These are phyloP conservation scores for Oryza meridionalis DNA, from an alignment of 176 grass and related monocot genomes.

Conservation along the genomic window DNA sequence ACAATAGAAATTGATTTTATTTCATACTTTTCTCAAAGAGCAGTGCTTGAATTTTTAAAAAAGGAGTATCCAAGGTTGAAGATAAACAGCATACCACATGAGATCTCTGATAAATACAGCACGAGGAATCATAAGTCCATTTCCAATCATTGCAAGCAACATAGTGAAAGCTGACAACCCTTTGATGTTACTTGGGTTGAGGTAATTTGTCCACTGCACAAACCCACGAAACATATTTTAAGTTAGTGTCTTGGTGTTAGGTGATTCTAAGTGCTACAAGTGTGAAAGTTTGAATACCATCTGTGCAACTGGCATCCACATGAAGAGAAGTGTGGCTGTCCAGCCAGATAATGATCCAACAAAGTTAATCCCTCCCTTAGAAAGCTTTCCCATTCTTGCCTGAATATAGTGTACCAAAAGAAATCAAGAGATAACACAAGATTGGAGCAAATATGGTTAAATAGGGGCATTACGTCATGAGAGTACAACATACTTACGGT, in stretches of 20 bases:
- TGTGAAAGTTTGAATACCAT: constrained; percentile 65
- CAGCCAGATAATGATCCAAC: constrained; percentile 88
- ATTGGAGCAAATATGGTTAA: constrained; percentile 19
- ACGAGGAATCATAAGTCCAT: constrained; percentile 97
- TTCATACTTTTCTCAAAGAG: constrained; percentile 1
- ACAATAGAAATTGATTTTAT: background rate
- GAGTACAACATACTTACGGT: constrained; percentile 13
- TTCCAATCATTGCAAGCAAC: constrained; percentile 98
- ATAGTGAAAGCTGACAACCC: constrained; percentile 95
- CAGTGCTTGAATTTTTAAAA: constrained; percentile 22
- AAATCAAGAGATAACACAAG: constrained; percentile 45
- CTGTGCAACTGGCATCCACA: constrained; percentile 97
- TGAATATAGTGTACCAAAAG: constrained; percentile 45
- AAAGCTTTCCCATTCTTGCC: constrained; percentile 87
- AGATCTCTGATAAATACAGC: constrained; percentile 97
- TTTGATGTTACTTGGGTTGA: constrained; percentile 97
- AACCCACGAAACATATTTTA: constrained; percentile 43
- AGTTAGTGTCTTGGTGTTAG: constrained; percentile 19
- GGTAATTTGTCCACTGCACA: constrained; percentile 98
- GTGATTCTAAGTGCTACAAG: constrained; percentile 36
- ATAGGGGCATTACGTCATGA: background rate
- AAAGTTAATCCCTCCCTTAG: constrained; percentile 56
- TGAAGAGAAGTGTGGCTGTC: constrained; percentile 99
- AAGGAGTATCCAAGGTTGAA: constrained; percentile 1
- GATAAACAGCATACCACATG: constrained; percentile 84